phyloP scores from a whole-genome alignment of 768 basidiomycete species.

The Calocybe gangraenosa region DNA sequence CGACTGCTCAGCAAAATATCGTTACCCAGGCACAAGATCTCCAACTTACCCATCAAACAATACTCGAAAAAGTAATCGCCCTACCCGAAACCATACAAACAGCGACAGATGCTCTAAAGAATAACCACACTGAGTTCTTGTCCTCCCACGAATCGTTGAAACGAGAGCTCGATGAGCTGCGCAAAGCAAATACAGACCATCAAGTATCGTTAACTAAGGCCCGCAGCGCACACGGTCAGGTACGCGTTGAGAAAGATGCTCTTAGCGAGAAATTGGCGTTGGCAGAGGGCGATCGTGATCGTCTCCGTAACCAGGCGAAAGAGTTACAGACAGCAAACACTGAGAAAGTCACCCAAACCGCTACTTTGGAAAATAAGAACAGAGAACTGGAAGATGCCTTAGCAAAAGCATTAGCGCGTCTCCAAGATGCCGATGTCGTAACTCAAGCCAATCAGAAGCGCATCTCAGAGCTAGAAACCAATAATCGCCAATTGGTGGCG shows the following conservation, averaged over 20 bases:
- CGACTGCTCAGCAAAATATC: constrained; percentile 46
- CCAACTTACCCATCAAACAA: constrained; percentile 44
- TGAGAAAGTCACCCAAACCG: constrained; percentile 41
- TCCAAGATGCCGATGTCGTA: constrained; percentile 70
- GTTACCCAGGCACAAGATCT: constrained; percentile 45
- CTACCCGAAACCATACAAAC: constrained; percentile 59
- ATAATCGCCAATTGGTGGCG: constrained; percentile 45
- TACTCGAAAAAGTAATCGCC: constrained; percentile 47
- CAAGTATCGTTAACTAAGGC: constrained; percentile 75
- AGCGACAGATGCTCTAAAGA: constrained; percentile 52
- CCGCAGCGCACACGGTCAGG: constrained; percentile 70
- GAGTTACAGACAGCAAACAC: constrained; percentile 42
- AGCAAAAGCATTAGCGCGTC: constrained; percentile 64
- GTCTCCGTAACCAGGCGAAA: constrained; percentile 50
- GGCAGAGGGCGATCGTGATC: constrained; percentile 64
- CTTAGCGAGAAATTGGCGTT: constrained; percentile 56
- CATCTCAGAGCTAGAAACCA: constrained; percentile 58
- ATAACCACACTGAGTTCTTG: constrained; percentile 57
- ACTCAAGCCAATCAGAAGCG: constrained; percentile 57
- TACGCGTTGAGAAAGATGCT: constrained; percentile 79
- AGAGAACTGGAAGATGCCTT: constrained; percentile 69
- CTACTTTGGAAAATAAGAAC: constrained; percentile 46
- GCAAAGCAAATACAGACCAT: constrained; percentile 60
- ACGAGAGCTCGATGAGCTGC: constrained; percentile 68
- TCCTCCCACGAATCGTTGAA: constrained; percentile 52